Conservation (phyloP, 2,329 filamentous ascomycete genomes). For the Hypoxylon sp. region DNA sequence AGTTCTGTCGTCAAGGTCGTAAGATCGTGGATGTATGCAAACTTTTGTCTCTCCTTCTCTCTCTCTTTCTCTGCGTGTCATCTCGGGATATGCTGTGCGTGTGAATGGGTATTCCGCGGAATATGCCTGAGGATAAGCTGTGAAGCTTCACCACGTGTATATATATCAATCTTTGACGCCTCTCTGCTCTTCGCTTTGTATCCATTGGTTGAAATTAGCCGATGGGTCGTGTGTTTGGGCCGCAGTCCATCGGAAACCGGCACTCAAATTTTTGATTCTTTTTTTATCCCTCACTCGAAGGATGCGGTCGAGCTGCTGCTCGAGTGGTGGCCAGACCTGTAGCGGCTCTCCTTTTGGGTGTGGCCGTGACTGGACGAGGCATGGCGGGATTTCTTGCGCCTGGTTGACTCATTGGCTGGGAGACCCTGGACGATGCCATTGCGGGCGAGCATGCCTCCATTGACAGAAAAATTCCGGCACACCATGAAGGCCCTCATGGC, state of each 20-base stretch:
- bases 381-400: slow-evolving; percentile 67
- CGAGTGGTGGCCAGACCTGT: slow-evolving; percentile 70
- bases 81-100: slow-evolving; percentile 48
- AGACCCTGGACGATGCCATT: slow-evolving; percentile 78
- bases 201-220: slow-evolving; percentile 50
- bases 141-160: slow-evolving; percentile 58
- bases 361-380: slow-evolving; percentile 60
- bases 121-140: slow-evolving; percentile 55
- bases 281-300: slow-evolving; percentile 63
- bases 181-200: slow-evolving; percentile 45
- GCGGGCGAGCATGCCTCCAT: slow-evolving; percentile 88
- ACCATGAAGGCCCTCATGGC: slow-evolving; percentile 98
- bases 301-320: slow-evolving; percentile 75
- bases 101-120: slow-evolving; percentile 52
- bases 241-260: slow-evolving; percentile 29
- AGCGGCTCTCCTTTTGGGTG: slow-evolving; percentile 61
- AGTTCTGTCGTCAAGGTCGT: slow-evolving; percentile 53
- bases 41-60: slow-evolving; percentile 50
- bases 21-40: slow-evolving; percentile 56
- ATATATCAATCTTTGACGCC: slow-evolving; percentile 54
- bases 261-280: slow-evolving; percentile 7
- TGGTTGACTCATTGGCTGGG: slow-evolving; percentile 68
- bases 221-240: slow-evolving; percentile 39
- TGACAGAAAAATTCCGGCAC: slow-evolving; percentile 96
- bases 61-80: slow-evolving; percentile 28